These are phyloP conservation scores for Leucocoprinus leucothites DNA, from an alignment of 768 basidiomycete species.

Conservation along the genomic window DNA sequence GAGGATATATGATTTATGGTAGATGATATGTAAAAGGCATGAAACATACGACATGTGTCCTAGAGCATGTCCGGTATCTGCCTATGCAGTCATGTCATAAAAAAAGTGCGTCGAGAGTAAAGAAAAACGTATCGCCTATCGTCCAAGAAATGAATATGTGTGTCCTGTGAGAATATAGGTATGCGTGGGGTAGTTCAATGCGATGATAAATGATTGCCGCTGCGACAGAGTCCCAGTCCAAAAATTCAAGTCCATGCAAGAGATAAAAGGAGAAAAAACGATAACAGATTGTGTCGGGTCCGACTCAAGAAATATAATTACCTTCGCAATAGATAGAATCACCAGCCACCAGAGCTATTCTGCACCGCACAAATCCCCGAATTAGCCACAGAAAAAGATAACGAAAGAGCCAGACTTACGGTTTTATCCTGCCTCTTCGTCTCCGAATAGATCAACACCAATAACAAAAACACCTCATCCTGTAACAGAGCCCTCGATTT, in stretches of 20 bases:
- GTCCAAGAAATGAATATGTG: no score
- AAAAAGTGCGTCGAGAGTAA: no score
- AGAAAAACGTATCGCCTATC: no score
- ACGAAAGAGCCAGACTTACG: constrained; percentile 20
- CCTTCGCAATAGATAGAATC: background rate
- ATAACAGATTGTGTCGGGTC: background rate
- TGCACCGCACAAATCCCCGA: background rate
- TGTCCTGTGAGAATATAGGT: no score
- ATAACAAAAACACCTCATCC: constrained; percentile 38
- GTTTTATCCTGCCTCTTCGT: constrained; percentile 35
- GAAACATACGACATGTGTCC: no score
- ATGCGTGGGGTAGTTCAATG: no score
- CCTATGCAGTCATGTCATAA: no score
- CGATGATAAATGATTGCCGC: no score
- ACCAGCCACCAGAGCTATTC: constrained; percentile 12
- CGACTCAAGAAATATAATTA: background rate
- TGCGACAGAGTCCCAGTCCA: background rate
- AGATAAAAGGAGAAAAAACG: background rate
- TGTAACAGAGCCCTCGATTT: constrained; percentile 35
- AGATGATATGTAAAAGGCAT: no score
- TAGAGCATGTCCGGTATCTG: no score
- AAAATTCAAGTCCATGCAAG: background rate
- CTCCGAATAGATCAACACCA: constrained; percentile 38
- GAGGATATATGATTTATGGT: no score
- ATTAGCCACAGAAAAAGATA: constrained; percentile 7